Percentiles rank a stretch among this genome's conserved stretches.
Evolutionary conservation across 768 basidiomycete genomes (phyloP).

Genomic region (Tephrocybe sp.): DNA sequence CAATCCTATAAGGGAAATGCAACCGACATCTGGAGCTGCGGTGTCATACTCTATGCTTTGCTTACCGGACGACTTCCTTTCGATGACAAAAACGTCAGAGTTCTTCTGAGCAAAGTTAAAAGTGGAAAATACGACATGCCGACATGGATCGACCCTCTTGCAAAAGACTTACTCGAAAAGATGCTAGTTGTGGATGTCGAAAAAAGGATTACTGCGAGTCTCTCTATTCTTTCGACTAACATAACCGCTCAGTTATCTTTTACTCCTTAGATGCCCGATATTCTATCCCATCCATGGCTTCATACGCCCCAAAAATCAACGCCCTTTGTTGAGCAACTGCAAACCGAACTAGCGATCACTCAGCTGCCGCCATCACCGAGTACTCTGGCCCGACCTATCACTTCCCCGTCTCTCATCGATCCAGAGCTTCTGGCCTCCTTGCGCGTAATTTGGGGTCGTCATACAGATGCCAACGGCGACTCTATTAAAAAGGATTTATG

Average conservation of each 20-base stretch:
- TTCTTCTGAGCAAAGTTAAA: slow-evolving; percentile 84
- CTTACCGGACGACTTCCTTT: slow-evolving; percentile 91
- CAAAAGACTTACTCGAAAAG: slow-evolving; percentile 76
- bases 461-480: slow-evolving; percentile 54
- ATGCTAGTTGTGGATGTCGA: slow-evolving; percentile 90
- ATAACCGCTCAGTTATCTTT: not conserved
- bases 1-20: slow-evolving; percentile 85
- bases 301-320: slow-evolving; percentile 23
- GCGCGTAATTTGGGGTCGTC: slow-evolving; percentile 80
- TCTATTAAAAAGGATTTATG: slow-evolving; percentile 66
- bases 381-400: slow-evolving; percentile 68
- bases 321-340: slow-evolving; percentile 17
- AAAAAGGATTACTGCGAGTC: slow-evolving; percentile 73
- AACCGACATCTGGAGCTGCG: slow-evolving; percentile 96
- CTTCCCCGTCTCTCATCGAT: slow-evolving; percentile 71
- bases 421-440: slow-evolving; percentile 76
- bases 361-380: slow-evolving; percentile 63
- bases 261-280: slow-evolving; percentile 72
- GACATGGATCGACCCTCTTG: slow-evolving; percentile 74
- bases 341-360: slow-evolving; percentile 21
- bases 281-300: slow-evolving; percentile 86
- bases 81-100: slow-evolving; percentile 84
- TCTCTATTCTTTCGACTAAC: not conserved
- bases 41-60: slow-evolving; percentile 89
- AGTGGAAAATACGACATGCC: slow-evolving; percentile 85